These are phyloP conservation scores for Strigomonas galati DNA, from an alignment of 208 protist species.

Conservation along the genomic window DNA sequence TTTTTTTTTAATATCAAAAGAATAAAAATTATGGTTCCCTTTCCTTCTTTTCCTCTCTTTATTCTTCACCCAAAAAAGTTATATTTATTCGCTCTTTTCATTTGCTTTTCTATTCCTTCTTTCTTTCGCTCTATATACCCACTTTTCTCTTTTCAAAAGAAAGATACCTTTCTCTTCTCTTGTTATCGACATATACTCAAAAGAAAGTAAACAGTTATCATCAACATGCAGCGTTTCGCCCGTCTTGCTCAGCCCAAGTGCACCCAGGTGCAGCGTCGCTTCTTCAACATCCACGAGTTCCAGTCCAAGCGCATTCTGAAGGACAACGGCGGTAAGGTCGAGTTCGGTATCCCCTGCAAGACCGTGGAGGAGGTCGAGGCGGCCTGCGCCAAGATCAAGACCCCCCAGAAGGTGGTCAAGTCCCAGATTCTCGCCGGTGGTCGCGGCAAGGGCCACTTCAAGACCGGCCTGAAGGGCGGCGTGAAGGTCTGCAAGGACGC, in stretches of 20 bases:
- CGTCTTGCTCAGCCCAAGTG: slow-evolving; percentile 58
- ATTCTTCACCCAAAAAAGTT: slow-evolving; percentile 1
- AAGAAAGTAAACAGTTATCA: neutral
- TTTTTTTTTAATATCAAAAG: slow-evolving; percentile 1
- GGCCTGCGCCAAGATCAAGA: slow-evolving; percentile 85
- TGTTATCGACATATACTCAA: slow-evolving; percentile 1
- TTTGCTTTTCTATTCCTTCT: neutral
- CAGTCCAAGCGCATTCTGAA: slow-evolving; percentile 91
- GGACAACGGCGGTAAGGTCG: slow-evolving; percentile 85
- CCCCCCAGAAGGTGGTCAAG: slow-evolving; percentile 96
- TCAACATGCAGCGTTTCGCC: slow-evolving; percentile 67
- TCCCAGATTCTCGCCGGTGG: slow-evolving; percentile 99
- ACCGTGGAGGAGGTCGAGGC: slow-evolving; percentile 88
- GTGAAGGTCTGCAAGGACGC: slow-evolving; percentile 87
- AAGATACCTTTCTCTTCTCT: no score
- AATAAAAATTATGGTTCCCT: neutral
- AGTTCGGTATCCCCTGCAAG: slow-evolving; percentile 87
- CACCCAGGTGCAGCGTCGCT: slow-evolving; percentile 67
- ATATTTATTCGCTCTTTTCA: slow-evolving; percentile 11
- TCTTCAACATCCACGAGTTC: slow-evolving; percentile 93
- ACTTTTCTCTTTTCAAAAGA: slow-evolving; percentile 12
- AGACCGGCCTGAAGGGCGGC: slow-evolving; percentile 95
- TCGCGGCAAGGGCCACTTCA: slow-evolving; percentile 97
- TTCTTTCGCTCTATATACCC: slow-evolving; percentile 5
- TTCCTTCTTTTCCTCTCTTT: neutral